A percentile compares a stretch with the other conserved stretches of the same genome.
phyloP scores from a whole-genome alignment of 2,329 filamentous ascomycete genomes.

The Fusarium algeriense region DNA sequence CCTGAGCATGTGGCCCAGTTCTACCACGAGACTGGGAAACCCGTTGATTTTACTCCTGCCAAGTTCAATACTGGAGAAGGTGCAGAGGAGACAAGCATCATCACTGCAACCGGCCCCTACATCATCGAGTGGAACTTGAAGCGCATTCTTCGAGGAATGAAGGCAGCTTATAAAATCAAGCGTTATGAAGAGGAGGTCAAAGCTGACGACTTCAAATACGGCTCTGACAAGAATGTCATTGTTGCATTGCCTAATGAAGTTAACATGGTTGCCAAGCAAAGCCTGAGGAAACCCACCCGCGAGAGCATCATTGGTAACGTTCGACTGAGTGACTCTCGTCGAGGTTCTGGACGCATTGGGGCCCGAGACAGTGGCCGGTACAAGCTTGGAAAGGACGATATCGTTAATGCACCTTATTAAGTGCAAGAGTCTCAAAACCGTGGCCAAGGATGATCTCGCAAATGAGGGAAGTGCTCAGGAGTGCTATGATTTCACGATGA shows the following conservation, averaged over 20 bases:
- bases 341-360: slow-evolving; percentile 65
- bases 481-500: slow-evolving; percentile 17
- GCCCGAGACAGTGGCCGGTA: slow-evolving; percentile 70
- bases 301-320: slow-evolving; percentile 86
- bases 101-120: slow-evolving; percentile 95
- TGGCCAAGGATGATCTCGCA: not conserved
- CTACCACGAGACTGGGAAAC: slow-evolving; percentile 91
- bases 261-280: slow-evolving; percentile 93
- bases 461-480: not conserved
- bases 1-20: slow-evolving; percentile 97
- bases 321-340: slow-evolving; percentile 60
- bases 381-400: slow-evolving; percentile 82
- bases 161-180: slow-evolving; percentile 96
- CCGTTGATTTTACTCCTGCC: slow-evolving; percentile 88
- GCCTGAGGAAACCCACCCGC: slow-evolving; percentile 86
- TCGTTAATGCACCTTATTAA: slow-evolving; percentile 79
- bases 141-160: slow-evolving; percentile 83
- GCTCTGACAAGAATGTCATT: slow-evolving; percentile 97
- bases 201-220: slow-evolving; percentile 98
- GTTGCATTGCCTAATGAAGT: slow-evolving; percentile 97
- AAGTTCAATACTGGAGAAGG: slow-evolving; percentile 93
- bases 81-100: slow-evolving; percentile 88
- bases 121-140: slow-evolving; percentile 97
- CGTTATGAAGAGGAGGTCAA: slow-evolving; percentile 95
- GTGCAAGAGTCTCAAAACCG: slow-evolving; percentile 8